Conservation (phyloP, 768 basidiomycete species). For the Leucocoprinus birnbaumii region DNA sequence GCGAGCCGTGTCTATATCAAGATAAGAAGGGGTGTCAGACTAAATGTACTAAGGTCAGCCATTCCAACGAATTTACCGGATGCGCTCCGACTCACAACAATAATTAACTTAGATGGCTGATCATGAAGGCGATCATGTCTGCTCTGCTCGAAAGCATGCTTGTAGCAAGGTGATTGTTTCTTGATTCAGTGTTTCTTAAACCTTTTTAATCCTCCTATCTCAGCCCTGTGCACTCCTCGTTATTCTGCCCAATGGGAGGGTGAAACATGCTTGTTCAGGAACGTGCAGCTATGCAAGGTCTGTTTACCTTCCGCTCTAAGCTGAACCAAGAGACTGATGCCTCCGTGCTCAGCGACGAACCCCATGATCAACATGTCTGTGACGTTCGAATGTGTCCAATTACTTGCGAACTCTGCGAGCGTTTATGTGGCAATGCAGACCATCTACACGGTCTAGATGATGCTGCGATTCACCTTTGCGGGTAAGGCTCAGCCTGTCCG, state of each 20-base stretch:
- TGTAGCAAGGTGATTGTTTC: conserved; percentile 54
- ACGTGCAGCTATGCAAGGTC: conserved; percentile 43
- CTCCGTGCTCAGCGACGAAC: conserved; percentile 32
- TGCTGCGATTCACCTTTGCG: conserved; percentile 50
- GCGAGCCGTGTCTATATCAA: conserved; percentile 41
- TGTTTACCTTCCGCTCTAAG: neutral
- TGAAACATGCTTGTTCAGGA: conserved; percentile 35
- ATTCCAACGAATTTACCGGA: neutral
- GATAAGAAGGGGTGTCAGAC: conserved; percentile 49
- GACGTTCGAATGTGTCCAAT: conserved; percentile 52
- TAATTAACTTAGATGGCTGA: conserved; percentile 35
- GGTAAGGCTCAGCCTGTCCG: no score
- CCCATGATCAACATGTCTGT: conserved; percentile 47
- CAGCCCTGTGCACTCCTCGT: conserved; percentile 40
- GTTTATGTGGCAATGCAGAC: conserved; percentile 42
- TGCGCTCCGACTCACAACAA: no score
- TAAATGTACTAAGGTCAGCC: conserved; percentile 46
- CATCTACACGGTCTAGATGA: conserved; percentile 51
- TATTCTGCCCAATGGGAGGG: conserved; percentile 20
- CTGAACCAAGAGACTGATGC: neutral
- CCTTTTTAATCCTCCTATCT: neutral
- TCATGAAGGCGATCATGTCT: conserved; percentile 50
- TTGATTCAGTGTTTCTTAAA: no score
- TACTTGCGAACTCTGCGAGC: conserved; percentile 51
- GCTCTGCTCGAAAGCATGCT: conserved; percentile 49